Conservation (phyloP, 225 moss, liverwort and hornwort genomes). For the Anthoceros angustus region DNA sequence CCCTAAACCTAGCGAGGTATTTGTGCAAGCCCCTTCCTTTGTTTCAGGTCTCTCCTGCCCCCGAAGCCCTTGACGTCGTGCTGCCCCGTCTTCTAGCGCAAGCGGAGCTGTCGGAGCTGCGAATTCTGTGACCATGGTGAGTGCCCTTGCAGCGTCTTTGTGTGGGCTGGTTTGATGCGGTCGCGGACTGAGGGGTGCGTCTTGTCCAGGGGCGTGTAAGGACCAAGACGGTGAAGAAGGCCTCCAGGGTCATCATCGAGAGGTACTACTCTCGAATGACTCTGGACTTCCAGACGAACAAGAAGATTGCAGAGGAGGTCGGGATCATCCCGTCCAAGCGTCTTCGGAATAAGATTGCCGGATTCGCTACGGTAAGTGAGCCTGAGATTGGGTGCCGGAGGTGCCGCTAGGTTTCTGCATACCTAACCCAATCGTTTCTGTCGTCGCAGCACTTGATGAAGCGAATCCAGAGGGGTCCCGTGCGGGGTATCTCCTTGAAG, state of each 20-base stretch:
- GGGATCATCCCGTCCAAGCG: slow-evolving; percentile 78
- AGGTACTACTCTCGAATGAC: slow-evolving; percentile 94
- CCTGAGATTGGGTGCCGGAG: background rate
- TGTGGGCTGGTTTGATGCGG: no score
- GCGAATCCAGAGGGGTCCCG: slow-evolving; percentile 80
- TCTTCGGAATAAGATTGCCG: slow-evolving; percentile 70
- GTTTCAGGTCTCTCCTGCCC: no score
- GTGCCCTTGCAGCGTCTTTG: no score
- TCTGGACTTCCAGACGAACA: slow-evolving; percentile 79
- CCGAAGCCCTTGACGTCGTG: no score
- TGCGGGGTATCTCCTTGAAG: slow-evolving; percentile 77
- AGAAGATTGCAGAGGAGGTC: slow-evolving; percentile 87
- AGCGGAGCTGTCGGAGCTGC: no score
- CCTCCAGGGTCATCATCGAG: slow-evolving; percentile 76
- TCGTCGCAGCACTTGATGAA: slow-evolving; percentile 61
- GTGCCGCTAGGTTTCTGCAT: background rate
- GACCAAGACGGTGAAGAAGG: slow-evolving; percentile 97
- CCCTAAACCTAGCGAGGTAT: no score
- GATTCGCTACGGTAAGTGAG: slow-evolving; percentile 47
- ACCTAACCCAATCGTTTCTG: background rate
- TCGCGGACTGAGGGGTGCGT: no score
- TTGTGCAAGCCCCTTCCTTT: no score
- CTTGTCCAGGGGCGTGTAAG: slow-evolving; percentile 56
- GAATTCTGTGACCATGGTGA: no score
- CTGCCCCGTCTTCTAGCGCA: no score